Conservation (phyloP, 2,329 filamentous ascomycete genomes). For the Fusarium humuli region DNA sequence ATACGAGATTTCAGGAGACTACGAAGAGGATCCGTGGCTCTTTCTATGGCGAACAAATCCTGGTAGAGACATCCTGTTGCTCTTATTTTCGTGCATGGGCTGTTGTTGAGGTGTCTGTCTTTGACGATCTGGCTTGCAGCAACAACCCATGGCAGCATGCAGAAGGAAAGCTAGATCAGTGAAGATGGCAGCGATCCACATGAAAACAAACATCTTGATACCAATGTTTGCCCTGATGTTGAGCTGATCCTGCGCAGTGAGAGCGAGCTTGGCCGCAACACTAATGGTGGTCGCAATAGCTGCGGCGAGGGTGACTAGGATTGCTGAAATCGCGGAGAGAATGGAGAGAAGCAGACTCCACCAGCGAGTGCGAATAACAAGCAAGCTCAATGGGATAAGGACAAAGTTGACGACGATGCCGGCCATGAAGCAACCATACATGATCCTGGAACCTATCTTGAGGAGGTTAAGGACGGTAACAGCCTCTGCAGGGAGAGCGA, state of each 20-base stretch:
- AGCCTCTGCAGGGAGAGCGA: conserved; percentile 81
- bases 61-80: conserved; percentile 39
- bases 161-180: conserved; percentile 77
- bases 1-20: background rate
- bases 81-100: conserved; percentile 40
- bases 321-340: conserved; percentile 73
- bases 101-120: conserved; percentile 4
- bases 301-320: conserved; percentile 76
- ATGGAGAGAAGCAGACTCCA: conserved; percentile 76
- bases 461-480: conserved; percentile 80
- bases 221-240: conserved; percentile 82
- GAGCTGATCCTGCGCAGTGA: conserved; percentile 76
- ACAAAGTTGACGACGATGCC: conserved; percentile 77
- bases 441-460: conserved; percentile 79
- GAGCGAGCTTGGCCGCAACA: conserved; percentile 81
- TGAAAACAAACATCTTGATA: conserved; percentile 81
- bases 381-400: conserved; percentile 73
- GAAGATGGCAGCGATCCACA: conserved; percentile 83
- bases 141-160: conserved; percentile 83
- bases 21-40: conserved; percentile 33
- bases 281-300: conserved; percentile 87
- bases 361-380: conserved; percentile 67
- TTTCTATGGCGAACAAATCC: conserved; percentile 48
- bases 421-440: conserved; percentile 89
- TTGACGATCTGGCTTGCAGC: conserved; percentile 61